Evolutionary conservation across 208 protist species (phyloP).

Genomic region (Dictyostelium gargantuum): DNA sequence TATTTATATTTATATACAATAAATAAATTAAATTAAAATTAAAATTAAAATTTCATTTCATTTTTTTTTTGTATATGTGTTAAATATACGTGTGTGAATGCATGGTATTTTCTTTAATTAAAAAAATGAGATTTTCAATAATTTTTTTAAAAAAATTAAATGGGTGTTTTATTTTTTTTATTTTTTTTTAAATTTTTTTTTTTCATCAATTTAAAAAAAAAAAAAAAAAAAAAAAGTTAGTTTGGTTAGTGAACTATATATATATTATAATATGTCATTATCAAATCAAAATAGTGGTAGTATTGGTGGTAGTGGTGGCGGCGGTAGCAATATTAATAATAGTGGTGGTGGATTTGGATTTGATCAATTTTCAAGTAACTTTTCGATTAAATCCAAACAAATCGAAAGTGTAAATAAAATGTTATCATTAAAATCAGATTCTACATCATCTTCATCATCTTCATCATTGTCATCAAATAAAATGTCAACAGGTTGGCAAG

Average conservation of each 20-base stretch:
- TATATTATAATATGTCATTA: no score
- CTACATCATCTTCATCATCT: background rate
- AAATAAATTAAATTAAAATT: no score
- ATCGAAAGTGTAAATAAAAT: conserved; percentile 26
- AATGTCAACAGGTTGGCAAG: conserved; percentile 32
- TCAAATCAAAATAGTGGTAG: no score
- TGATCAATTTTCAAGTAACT: conserved; percentile 32
- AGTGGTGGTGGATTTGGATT: background rate
- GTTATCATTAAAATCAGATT: conserved; percentile 9
- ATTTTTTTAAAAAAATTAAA: background rate
- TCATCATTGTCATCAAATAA: background rate
- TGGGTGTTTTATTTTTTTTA: background rate
- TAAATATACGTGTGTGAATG: background rate
- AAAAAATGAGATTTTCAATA: background rate
- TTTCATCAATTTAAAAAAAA: background rate
- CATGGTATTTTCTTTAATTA: background rate
- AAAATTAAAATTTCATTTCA: no score
- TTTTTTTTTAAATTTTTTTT: background rate
- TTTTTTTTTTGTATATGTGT: background rate
- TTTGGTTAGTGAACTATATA: no score
- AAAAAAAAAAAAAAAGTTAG: no score
- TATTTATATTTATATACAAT: background rate
- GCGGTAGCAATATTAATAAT: background rate
- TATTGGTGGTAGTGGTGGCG: background rate
- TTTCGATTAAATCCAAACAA: conserved; percentile 51